Base-by-base conservation (phyloP, 2,329 filamentous ascomycete species). In the Arthrobotrys iridis region DNA sequence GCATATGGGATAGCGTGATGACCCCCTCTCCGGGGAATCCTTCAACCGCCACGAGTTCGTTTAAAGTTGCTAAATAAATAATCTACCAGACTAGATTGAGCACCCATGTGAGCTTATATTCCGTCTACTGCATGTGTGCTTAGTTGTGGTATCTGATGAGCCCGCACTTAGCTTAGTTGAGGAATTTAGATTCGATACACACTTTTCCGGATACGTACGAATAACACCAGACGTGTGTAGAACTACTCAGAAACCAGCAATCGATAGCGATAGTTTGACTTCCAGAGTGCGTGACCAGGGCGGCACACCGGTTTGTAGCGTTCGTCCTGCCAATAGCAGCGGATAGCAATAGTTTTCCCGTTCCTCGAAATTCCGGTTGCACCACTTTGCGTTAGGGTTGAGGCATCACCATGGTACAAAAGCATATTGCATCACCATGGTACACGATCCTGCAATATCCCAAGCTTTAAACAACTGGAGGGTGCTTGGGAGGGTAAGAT, bases 401-500 rank as follows among this genome's bases (percentile, higher is more conserved):
- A n/a, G 35, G 26, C 26, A 18, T 55, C 26, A 46, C 40, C 7
- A 63, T 45, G 4, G 43, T 41, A 57, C 45, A 63, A 50, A n/a
- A 37, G 18, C 8, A 11, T 43, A 65, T 58, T 72, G 41, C 50
- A 72, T 52, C 50, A 65, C 50, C 11, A 59, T 59, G 3, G 48
- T 35, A 50, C 59, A 43, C 63, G 59, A 64, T 64, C 67, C 67
- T 64, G 59, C 33, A 60, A 60, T 65, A 13, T 52, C 41, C 30
- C 30, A 40, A 41, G 10, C n/a, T 18, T 11, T 13, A 46, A 46
- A 67, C 20, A n/a, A 58, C 18, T 30, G 62, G 26, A 40, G 10
- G 8, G 35, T 33, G 33, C 18, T 46, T 22, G 1, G 24, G 24
- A 24, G 6, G 43, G 6, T 22, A 24, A 46, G 43, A 30, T 46